A percentile compares a stretch with the other conserved stretches of the same genome.
Evolutionary conservation across 345 rosid species (phyloP).

Genomic region (Gossypium mustelinum): DNA sequence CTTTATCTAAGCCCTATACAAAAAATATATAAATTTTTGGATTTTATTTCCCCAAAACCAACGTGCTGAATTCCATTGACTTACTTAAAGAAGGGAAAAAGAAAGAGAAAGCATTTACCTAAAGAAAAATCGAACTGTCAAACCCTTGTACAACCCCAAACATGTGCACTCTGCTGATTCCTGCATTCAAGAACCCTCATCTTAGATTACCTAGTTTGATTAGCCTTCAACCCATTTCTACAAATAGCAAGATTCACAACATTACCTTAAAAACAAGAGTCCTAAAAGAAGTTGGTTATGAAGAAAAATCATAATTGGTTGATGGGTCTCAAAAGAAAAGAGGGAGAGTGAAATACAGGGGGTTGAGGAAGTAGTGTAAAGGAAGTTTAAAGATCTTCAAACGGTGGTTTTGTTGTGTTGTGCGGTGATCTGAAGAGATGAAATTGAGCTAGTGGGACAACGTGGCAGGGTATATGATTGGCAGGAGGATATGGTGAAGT

Average conservation of each 20-base stretch:
- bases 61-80: constrained; percentile 5
- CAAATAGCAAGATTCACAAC: constrained; percentile 19
- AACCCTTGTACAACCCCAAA: constrained; percentile 10
- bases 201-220: constrained; percentile 12
- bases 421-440: background rate
- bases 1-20: background rate
- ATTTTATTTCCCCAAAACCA: background rate
- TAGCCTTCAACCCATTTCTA: constrained; percentile 11
- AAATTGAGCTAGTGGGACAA: background rate
- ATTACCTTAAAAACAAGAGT: background rate
- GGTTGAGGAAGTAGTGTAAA: background rate
- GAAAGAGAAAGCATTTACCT: constrained; percentile 14
- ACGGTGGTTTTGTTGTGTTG: background rate
- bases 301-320: constrained; percentile 20
- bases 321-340: background rate
- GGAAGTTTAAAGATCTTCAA: background rate
- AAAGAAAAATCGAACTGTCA: background rate
- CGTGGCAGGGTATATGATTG: background rate
- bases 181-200: constrained; percentile 20
- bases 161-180: background rate
- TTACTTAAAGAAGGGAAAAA: background rate
- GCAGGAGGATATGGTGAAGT: background rate
- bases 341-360: background rate
- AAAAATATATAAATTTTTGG: no score
- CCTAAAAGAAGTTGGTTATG: background rate